Percentiles rank a stretch among this genome's conserved stretches.
These are phyloP conservation scores for Citropsis articulata DNA, from an alignment of 345 rosid genomes.

Conservation along the genomic window DNA sequence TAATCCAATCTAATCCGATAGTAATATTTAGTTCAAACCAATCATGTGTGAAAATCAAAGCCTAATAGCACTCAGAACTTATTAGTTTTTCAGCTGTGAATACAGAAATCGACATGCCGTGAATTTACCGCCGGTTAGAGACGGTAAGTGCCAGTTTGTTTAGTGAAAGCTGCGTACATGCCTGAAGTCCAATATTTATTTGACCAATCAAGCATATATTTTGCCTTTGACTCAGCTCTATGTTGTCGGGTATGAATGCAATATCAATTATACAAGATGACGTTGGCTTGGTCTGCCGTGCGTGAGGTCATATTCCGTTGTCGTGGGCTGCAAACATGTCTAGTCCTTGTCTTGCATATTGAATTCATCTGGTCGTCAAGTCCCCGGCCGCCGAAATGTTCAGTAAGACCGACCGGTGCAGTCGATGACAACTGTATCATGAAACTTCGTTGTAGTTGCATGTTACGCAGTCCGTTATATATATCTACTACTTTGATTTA, in stretches of 20 bases:
- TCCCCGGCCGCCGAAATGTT: neutral
- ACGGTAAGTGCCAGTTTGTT: too few relatives aligned
- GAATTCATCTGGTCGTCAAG: neutral
- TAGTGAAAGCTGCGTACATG: neutral
- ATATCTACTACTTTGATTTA: neutral
- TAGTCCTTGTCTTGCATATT: neutral
- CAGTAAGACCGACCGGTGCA: neutral
- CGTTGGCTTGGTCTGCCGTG: neutral
- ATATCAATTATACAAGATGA: too few relatives aligned
- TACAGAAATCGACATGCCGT: neutral
- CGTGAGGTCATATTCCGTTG: neutral
- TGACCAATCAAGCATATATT: too few relatives aligned
- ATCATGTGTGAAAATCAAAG: too few relatives aligned
- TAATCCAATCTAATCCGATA: too few relatives aligned
- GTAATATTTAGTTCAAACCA: too few relatives aligned
- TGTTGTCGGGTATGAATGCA: too few relatives aligned
- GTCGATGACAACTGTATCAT: neutral
- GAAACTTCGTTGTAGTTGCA: neutral
- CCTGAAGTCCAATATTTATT: neutral
- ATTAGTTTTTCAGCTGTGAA: too few relatives aligned
- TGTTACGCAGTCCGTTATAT: neutral
- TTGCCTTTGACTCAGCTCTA: neutral
- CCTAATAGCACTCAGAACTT: too few relatives aligned
- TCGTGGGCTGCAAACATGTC: neutral
- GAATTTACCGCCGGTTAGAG: too few relatives aligned